Base-by-base conservation (phyloP, 768 basidiomycete species). In the Sporobolomyces pararoseus region DNA sequence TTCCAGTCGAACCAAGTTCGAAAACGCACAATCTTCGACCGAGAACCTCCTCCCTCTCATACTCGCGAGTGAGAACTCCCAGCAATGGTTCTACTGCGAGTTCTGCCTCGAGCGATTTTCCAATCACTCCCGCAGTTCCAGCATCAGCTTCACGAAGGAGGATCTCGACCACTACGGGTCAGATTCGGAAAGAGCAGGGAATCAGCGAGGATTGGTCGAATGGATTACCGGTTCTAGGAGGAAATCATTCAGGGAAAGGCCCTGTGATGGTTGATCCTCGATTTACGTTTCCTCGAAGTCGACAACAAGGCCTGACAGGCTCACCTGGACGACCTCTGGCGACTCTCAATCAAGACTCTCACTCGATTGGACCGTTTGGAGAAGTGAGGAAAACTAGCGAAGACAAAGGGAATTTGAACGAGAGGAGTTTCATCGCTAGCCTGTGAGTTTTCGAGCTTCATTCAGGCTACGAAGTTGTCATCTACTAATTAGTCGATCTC, bases 201-300 rank as follows among this genome's bases (percentile, higher is more conserved):
- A 42, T 42, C 34, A 35, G 49, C 29, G 57, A 47, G 47, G 21
- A 6, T 31, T 39, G 35, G 34, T 16, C 35, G 47, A 31, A 3
- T 27, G 49, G 61, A 29, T 10, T 53, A 17, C 37, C 64, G 4
- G 29, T 37, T 29, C 2, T 58, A 27, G 47, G 34, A 34, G 31
- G 12, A 9, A 12, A 7, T 27, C 19, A 29, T 6, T 13, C 34
- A 29, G 9, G n/a, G 29, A 7, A n/a, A n/a, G 39, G 42, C 32
- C 51, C 59, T 7, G 14, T n/a, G 0, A 50, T 68, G 23, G 27
- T 50, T 19, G 67, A 68, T 49, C 67, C 67, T 13, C 27, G 67
- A 2, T 68, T 63, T 47, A 35, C 66, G 29, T 68, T 63, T n/a
- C 66, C 59, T 42, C 51, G 58, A 1, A 47, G 44, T 39, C 32